These are phyloP conservation scores for Prototheca stagnorum DNA, from an alignment of 163 green algal genomes.

Conservation along the genomic window DNA sequence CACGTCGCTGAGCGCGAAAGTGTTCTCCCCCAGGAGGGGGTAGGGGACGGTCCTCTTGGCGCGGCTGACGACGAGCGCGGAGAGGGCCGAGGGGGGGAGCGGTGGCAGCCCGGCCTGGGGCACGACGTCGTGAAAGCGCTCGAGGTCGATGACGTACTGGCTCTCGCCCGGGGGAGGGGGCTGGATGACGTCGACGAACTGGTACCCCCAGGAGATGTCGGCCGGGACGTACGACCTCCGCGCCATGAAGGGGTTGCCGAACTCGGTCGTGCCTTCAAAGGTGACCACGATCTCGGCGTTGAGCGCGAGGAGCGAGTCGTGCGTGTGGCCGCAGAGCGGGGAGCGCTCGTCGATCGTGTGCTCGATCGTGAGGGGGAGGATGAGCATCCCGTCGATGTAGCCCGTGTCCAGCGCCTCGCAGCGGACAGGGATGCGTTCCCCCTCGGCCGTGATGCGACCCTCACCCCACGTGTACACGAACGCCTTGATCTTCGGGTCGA, in stretches of 20 bases:
- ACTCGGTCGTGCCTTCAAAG: constrained; percentile 56
- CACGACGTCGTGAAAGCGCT: constrained; percentile 70
- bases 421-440: constrained; percentile 51
- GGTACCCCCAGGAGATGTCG: constrained; percentile 46
- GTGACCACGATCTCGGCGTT: constrained; percentile 64
- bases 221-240: constrained; percentile 55
- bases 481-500: constrained; percentile 47
- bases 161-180: constrained; percentile 1
- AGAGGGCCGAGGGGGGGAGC: constrained; percentile 25
- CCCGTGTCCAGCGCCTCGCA: constrained; percentile 18
- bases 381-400: constrained; percentile 48
- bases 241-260: constrained; percentile 59
- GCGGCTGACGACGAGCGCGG: constrained; percentile 24
- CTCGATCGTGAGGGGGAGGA: constrained; percentile 65
- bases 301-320: constrained; percentile 35
- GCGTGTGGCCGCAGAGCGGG: constrained; percentile 60
- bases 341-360: constrained; percentile 72
- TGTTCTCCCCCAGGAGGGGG: constrained; percentile 56
- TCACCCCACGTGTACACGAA: constrained; percentile 46
- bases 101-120: constrained; percentile 41
- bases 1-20: constrained; percentile 49
- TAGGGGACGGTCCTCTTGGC: constrained; percentile 33
- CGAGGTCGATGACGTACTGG: constrained; percentile 30
- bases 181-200: constrained; percentile 27
- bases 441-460: constrained; percentile 55